Base-by-base conservation (phyloP, 805 yeast species). In the Starmerella roubikii region DNA sequence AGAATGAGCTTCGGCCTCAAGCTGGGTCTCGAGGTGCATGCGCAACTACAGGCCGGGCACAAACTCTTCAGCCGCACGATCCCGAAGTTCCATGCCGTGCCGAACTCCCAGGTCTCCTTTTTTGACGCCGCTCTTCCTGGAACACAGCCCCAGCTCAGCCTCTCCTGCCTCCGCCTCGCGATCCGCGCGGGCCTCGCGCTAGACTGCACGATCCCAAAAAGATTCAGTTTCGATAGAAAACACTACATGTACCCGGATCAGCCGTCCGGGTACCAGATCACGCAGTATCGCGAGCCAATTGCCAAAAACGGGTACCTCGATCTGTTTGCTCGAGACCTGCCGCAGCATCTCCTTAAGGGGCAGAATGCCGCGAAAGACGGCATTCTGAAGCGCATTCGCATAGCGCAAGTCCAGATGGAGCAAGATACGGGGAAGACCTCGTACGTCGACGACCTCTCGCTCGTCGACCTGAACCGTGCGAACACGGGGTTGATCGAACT, bases 171-270 rank as follows among this genome's bases (percentile, higher is more conserved):
- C 3, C 51, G 72, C 1, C 67, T 71, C 25, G 93, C 94, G 0
- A 52, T 84, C 30, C 73, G 72, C 49, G 72, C 93, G 1, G 86
- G 93, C 0, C 57, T 70, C 2, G 82, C 91, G 0, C 58, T 86
- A 37, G 66, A 77, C 25, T 71, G 83, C 42, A 54, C 64, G 0
- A 67, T 91, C 13, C 71, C 71, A 41, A 47, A 58, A 0, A 46
- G 53, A 7, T 79, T 88, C 1, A 64, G 76, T 1, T 91, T 91
- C 57, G 98, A 91, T 54, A 66, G 98, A 48, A 91, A 91, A 58
- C 98, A 91, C 56, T 91, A 91, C 57, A 85, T 91, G 58, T 91
- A 91, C 57, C 88, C 86, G 1, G 98, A 91, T 57, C 97, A 91
- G 56, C 98, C 98, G 0, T 60, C 80, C 38, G 98, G 98, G 1